Evolutionary conservation across 2,329 filamentous ascomycete genomes (phyloP), one percentile per base, ranked within the genome.

Genomic region (Aspergillus pseudoglaucus): DNA sequence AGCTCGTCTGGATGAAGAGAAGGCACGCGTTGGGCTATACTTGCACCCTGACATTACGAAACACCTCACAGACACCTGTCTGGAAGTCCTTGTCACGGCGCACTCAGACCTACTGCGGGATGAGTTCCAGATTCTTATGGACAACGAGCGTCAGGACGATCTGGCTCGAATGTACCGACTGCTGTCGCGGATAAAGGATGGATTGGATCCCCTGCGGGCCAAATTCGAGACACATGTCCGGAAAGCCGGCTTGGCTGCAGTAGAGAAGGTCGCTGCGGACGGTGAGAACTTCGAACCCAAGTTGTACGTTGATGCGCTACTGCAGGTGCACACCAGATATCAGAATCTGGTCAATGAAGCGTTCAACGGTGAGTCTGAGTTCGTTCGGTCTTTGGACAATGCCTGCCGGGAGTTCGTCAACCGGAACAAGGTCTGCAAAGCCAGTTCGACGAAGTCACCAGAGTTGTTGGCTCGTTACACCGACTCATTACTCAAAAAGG

Each of bases 371-470:
- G 93, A 98, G 68, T 90, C 93, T 0, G 93, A 98, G 64, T 98
- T 98, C 62, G 95, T 95, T 3, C 81, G 93, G 46, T 95, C 91
- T 3, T 76, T 98, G 23, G 93, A 98, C 62, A 98, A 97, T 65
- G 93, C 93, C 15, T 98, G 93, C 73, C 83, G 90, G 55, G 93
- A 98, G 65, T 98, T 97, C 63, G 93, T 98, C 67, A 98, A 98
- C 72, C 83, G 93, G 52, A 98, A 98, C 68, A 88, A 91, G 59
- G 86, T 97, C 45, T 98, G 93, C 81, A 94, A 91, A 64, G 84
- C 87, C 3, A 90, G 88, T 39, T 94, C 90, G 1, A 95, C 90
- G 60, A 93, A 90, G 63, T 97, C 93, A 0, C 93, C 93, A 0
- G 93, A 98, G 67, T 75, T 98, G 35, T 77, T 98, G 33, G 91